These are phyloP conservation scores for Kwoniella mangroviensis DNA, from an alignment of 768 basidiomycete species.

Conservation along the genomic window DNA sequence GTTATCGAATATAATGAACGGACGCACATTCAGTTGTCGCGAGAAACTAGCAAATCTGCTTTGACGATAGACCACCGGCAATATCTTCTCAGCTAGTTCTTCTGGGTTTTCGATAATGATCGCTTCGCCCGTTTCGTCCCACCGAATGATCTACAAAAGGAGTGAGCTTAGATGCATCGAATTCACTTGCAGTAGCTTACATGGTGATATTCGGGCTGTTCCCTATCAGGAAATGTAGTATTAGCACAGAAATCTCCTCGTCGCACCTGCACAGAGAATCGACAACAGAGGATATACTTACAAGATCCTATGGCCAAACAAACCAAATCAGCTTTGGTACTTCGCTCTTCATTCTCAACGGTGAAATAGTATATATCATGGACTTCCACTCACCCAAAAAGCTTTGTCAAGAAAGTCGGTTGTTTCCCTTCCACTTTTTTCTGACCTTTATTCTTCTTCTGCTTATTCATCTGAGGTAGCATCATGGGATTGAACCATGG, in stretches of 20 bases:
- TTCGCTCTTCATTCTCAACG: too few relatives aligned
- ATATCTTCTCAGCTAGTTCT: conserved; percentile 89
- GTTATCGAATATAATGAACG: too few relatives aligned
- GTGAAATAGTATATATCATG: too few relatives aligned
- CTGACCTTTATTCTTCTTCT: conserved; percentile 15
- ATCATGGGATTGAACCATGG: conserved; percentile 38
- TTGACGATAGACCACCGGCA: conserved; percentile 93
- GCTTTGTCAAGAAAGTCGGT: conserved; percentile 94
- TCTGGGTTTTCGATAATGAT: conserved; percentile 95
- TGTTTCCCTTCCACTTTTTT: conserved; percentile 77
- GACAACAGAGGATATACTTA: conserved; percentile 23
- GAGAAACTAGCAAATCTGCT: conserved; percentile 97
- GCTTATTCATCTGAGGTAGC: neutral
- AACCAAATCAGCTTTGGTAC: too few relatives aligned
- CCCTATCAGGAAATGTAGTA: too few relatives aligned
- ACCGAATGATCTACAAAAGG: conserved; percentile 76
- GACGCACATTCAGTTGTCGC: conserved; percentile 95
- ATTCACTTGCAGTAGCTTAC: conserved; percentile 27
- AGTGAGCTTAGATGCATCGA: neutral
- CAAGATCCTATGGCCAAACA: conserved; percentile 32
- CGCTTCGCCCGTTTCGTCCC: conserved; percentile 90
- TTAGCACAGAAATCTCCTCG: too few relatives aligned
- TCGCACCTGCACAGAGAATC: too few relatives aligned
- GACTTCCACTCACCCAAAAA: conserved; percentile 76
- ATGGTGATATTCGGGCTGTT: conserved; percentile 89